These are phyloP conservation scores for Marsdenia floribunda DNA, from an alignment of 257 asterid species.

Conservation along the genomic window DNA sequence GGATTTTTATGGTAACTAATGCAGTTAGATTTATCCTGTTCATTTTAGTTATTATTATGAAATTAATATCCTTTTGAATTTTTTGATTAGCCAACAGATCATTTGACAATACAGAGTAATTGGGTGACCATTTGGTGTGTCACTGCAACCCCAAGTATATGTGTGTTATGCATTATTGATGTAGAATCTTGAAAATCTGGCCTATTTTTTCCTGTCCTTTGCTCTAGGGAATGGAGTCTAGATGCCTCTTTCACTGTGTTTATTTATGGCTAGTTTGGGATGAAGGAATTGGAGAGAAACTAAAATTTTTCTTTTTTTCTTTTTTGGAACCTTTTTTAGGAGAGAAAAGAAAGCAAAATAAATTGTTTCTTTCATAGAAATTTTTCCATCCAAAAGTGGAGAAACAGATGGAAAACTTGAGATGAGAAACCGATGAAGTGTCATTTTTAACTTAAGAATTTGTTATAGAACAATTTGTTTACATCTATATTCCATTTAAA, in stretches of 20 bases:
- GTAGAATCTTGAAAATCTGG: background rate
- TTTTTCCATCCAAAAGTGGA: too few relatives aligned
- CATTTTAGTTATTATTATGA: background rate
- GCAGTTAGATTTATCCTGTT: slow-evolving; percentile 2
- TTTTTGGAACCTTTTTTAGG: too few relatives aligned
- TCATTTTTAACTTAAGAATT: too few relatives aligned
- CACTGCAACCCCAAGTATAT: background rate
- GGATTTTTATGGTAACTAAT: slow-evolving; percentile 75
- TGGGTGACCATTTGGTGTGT: background rate
- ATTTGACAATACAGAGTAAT: background rate
- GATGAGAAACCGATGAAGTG: too few relatives aligned
- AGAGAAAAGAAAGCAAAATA: too few relatives aligned
- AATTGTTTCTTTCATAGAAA: too few relatives aligned
- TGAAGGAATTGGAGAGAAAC: too few relatives aligned
- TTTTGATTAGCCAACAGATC: background rate
- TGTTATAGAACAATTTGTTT: too few relatives aligned
- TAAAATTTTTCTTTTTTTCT: too few relatives aligned
- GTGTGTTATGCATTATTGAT: background rate
- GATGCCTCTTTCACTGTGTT: background rate
- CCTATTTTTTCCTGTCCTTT: background rate
- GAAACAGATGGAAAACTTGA: too few relatives aligned
- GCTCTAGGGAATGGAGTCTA: background rate
- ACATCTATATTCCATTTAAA: too few relatives aligned
- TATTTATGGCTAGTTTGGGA: background rate
- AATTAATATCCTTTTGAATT: background rate